Base-by-base conservation (phyloP, 805 yeast genomes). In the Henningerozyma blattae region DNA sequence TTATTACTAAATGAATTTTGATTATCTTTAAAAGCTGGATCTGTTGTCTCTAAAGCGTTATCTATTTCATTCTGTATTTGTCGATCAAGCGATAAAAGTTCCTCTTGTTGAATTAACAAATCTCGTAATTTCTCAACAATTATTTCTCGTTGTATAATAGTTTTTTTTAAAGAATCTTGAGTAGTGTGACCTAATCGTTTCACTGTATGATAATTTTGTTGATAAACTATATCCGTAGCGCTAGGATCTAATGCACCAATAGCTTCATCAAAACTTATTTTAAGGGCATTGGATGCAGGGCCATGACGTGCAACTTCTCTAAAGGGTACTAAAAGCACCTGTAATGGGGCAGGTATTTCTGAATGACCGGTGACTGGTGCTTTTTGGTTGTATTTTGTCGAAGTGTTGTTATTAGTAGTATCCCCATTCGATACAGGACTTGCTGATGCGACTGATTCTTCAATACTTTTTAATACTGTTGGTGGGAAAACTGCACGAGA, bases 401-500 rank as follows among this genome's bases (percentile, higher is more conserved):
- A 8, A 20, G 8, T 20, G 12, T 9, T 12, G 24, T 20, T 20
- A 20, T 12, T 12, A 20, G 8, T 12, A 12, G 8, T 12, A 20
- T 12, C 24, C 8, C 12, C 24, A 20, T 20, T 20, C 8, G 24
- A 20, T 8, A 9, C 24, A 9, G 24, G 12, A 9, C 12, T 20
- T 20, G 8, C 12, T 8, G 24, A 20, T 12, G 24, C 24, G 12
- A 53, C 34, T 19, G 40, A 37, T 6, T 40, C 34, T 17, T 54
- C 56, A 15, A 67, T 51, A 9, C 46, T 47, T 13, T 41, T 31
- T 32, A 64, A 43, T 5, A 54, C 60, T 2, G 45, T 47, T 4
- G 50, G 44, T 4, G 54, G 32, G 39, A 77, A 76, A 0, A 78
- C 68, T n/a, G 51, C 53, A 33, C 87, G 59, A 45, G 73, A 73